phyloP scores from a whole-genome alignment of 2,329 filamentous ascomycete genomes.

The Triangularia setosa region DNA sequence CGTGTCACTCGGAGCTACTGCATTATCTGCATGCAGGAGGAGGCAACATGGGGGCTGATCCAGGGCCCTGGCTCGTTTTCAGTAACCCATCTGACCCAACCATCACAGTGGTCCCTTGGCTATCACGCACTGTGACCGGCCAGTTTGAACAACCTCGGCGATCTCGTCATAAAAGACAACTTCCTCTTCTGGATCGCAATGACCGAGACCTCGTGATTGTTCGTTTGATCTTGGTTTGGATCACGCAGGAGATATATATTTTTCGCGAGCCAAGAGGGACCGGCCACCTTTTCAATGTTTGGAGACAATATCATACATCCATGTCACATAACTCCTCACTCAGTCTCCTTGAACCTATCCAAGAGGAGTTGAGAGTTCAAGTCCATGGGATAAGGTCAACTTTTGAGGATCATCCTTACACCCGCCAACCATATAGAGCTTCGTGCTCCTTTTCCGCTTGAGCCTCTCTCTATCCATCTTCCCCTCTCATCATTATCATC shows the following conservation, averaged over 20 bases:
- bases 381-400: background rate
- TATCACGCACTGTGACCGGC: background rate
- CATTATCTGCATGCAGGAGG: constrained; percentile 8
- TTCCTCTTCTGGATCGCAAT: background rate
- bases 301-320: too few relatives aligned
- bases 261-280: background rate
- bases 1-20: constrained; percentile 5
- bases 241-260: background rate
- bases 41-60: background rate
- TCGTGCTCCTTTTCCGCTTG: background rate
- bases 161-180: background rate
- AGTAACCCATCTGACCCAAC: background rate
- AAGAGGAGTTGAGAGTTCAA: background rate
- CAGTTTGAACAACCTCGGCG: background rate
- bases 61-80: constrained; percentile 6
- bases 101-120: background rate
- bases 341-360: background rate
- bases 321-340: too few relatives aligned
- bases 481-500: background rate
- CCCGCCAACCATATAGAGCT: background rate
- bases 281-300: too few relatives aligned
- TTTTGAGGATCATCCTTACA: background rate
- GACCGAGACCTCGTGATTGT: background rate
- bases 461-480: background rate
- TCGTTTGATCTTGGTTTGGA: background rate